phyloP scores from a whole-genome alignment of 345 rosid species.

The Pistacia integerrima region DNA sequence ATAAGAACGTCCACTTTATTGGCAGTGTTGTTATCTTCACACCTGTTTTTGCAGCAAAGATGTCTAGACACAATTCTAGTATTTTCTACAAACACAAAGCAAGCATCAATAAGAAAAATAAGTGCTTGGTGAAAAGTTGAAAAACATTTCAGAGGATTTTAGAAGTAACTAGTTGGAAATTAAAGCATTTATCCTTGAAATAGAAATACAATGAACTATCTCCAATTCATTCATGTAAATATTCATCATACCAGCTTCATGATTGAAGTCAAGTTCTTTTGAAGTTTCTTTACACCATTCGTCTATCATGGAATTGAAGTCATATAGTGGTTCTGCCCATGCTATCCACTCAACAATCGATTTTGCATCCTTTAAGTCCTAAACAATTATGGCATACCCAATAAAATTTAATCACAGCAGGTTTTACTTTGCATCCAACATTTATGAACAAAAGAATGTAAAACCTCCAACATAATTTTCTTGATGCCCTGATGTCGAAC shows the following conservation, averaged over 20 bases:
- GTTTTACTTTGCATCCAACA: constrained; percentile 23
- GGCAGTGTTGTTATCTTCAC: constrained; percentile 36
- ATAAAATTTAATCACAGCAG: constrained; percentile 18
- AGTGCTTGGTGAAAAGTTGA: constrained; percentile 1
- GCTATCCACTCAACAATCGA: too few species aligned
- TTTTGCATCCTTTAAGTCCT: too few species aligned
- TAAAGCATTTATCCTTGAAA: not conserved
- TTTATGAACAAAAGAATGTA: constrained; percentile 25
- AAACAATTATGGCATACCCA: not conserved
- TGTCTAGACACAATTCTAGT: constrained; percentile 73
- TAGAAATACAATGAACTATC: not conserved
- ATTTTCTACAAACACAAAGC: constrained; percentile 59
- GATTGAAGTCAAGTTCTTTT: too few species aligned
- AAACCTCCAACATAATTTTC: constrained; percentile 72
- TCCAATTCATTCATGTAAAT: too few species aligned
- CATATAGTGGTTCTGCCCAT: too few species aligned
- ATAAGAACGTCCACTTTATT: constrained; percentile 76
- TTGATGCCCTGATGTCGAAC: too few species aligned
- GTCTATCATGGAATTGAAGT: too few species aligned
- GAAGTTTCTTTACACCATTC: too few species aligned
- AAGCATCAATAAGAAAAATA: not conserved
- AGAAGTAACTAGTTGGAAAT: not conserved
- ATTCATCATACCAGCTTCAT: too few species aligned
- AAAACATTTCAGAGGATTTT: not conserved
- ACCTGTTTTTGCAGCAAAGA: constrained; percentile 65